Conservation (phyloP, 345 rosid genomes). For the Dovyalis caffra region DNA sequence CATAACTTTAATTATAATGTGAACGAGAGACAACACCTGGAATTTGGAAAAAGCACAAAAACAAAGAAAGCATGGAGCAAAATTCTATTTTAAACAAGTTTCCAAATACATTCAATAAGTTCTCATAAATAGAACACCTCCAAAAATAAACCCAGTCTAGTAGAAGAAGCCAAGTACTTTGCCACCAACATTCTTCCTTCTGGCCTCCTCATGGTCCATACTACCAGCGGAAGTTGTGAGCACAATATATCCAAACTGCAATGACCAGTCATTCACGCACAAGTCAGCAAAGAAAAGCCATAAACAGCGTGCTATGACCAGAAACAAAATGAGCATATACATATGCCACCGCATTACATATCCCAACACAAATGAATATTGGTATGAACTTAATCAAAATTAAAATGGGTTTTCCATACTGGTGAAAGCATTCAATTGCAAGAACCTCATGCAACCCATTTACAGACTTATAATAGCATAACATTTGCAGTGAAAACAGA, state of each 20-base stretch:
- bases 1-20: too few relatives aligned
- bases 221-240: constrained; percentile 39
- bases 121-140: neutral
- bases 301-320: too few relatives aligned
- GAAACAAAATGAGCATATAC: too few relatives aligned
- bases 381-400: neutral
- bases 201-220: constrained; percentile 38
- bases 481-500: neutral
- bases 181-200: constrained; percentile 39
- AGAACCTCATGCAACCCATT: neutral
- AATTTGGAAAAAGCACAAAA: constrained; percentile 12
- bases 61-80: constrained; percentile 11
- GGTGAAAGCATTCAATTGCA: neutral
- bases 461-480: neutral
- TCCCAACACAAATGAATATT: neutral
- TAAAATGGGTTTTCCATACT: neutral
- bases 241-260: constrained; percentile 37
- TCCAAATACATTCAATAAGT: constrained; percentile 10
- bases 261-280: neutral
- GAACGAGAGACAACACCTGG: too few relatives aligned
- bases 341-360: neutral
- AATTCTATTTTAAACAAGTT: constrained; percentile 8
- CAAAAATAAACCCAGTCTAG: constrained; percentile 1
- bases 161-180: constrained; percentile 38
- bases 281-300: neutral